phyloP scores from a whole-genome alignment of 2,329 filamentous ascomycete species.

The Drechslerella coelobrocha region DNA sequence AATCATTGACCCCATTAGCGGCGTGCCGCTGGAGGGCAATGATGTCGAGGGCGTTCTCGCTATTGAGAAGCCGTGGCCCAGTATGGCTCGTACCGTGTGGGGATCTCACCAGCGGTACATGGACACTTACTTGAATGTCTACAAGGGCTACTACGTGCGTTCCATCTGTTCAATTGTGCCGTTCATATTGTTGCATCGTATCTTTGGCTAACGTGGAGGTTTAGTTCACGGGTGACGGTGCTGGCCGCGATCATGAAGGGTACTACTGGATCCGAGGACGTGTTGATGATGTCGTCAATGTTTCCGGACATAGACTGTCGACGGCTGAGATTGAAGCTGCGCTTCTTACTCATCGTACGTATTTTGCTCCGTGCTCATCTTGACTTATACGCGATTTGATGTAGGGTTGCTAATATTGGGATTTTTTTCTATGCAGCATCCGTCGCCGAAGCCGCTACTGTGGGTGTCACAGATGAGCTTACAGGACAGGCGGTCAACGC shows the following conservation, averaged over 20 bases:
- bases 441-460: slow-evolving; percentile 92
- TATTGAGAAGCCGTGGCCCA: slow-evolving; percentile 98
- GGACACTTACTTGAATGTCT: slow-evolving; percentile 97
- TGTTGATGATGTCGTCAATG: slow-evolving; percentile 98
- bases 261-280: slow-evolving; percentile 99
- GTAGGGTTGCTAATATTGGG: background rate
- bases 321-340: slow-evolving; percentile 98
- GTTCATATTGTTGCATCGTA: background rate
- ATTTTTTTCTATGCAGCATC: slow-evolving; percentile 60
- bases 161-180: background rate
- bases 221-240: slow-evolving; percentile 92
- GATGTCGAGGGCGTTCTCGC: slow-evolving; percentile 96
- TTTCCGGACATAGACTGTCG: slow-evolving; percentile 92
- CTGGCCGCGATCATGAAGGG: slow-evolving; percentile 93
- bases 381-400: background rate
- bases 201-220: too few relatives aligned
- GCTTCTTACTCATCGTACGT: slow-evolving; percentile 81
- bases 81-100: slow-evolving; percentile 97
- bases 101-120: slow-evolving; percentile 97
- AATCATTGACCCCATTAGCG: slow-evolving; percentile 95
- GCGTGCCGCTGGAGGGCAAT: slow-evolving; percentile 90
- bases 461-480: slow-evolving; percentile 89
- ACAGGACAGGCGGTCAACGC: slow-evolving; percentile 97
- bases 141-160: slow-evolving; percentile 95
- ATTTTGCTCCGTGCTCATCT: background rate